Evolutionary conservation across 345 rosid genomes (phyloP).

Genomic region (Gossypium herbaceum): DNA sequence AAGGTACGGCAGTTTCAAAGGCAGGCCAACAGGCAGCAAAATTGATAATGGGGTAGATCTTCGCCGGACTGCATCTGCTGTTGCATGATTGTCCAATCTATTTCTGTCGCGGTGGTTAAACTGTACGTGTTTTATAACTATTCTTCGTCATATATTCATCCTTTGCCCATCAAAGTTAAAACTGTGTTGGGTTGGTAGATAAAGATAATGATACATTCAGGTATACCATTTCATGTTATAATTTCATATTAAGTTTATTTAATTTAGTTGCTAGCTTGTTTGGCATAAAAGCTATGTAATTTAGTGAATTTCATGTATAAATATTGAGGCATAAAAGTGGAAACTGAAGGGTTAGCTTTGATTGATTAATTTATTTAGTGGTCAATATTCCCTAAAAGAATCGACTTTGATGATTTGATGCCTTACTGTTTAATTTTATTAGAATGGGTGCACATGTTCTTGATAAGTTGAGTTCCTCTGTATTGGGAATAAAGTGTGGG

Average conservation of each 20-base stretch:
- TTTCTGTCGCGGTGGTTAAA: not conserved
- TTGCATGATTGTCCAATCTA: constrained; percentile 36
- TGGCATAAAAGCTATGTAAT: constrained; percentile 17
- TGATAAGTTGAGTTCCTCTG: not conserved
- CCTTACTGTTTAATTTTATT: not conserved
- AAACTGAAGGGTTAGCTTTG: constrained; percentile 27
- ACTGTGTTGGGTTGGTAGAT: constrained; percentile 24
- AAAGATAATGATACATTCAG: constrained; percentile 27
- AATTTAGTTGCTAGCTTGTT: constrained; percentile 21
- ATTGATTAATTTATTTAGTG: constrained; percentile 11
- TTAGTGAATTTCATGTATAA: constrained; percentile 26
- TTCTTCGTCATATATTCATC: constrained; percentile 3
- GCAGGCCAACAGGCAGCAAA: constrained; percentile 50
- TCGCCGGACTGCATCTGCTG: constrained; percentile 76
- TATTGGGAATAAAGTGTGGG: constrained; percentile 24
- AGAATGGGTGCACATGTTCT: constrained; percentile 11
- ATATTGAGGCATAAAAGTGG: constrained; percentile 22
- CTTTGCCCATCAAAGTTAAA: constrained; percentile 9
- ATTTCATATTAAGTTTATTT: constrained; percentile 19
- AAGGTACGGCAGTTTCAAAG: constrained; percentile 87
- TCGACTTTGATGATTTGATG: constrained; percentile 1
- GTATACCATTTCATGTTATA: constrained; percentile 32
- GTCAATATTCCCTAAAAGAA: not conserved
- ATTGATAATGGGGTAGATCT: constrained; percentile 53
- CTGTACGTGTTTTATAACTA: not conserved